Evolutionary conservation across 306 rosid species (phyloP).

Genomic region (Rosa lucieae): DNA sequence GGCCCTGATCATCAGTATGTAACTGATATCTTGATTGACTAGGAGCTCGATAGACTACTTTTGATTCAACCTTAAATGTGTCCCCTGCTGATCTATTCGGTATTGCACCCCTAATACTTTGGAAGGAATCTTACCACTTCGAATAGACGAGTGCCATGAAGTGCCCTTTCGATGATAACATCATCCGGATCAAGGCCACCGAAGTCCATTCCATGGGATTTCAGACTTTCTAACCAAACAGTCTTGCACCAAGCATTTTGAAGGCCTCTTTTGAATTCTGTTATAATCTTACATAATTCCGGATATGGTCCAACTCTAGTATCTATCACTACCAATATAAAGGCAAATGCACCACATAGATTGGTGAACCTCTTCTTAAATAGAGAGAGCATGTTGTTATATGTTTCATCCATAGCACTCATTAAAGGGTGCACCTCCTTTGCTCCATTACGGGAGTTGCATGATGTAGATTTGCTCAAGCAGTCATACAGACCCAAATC

Average conservation of each 20-base stretch:
- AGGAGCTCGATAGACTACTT: background rate
- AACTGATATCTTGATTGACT: background rate
- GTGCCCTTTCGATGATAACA: constrained; percentile 44
- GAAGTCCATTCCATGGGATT: constrained; percentile 8
- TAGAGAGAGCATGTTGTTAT: constrained; percentile 23
- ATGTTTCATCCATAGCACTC: constrained; percentile 17
- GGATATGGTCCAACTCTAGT: constrained; percentile 19
- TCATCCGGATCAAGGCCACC: constrained; percentile 40
- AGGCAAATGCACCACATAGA: constrained; percentile 19
- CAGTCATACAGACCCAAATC: constrained; percentile 17
- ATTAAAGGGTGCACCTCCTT: constrained; percentile 16
- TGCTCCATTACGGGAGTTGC: constrained; percentile 3
- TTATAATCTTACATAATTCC: constrained; percentile 17
- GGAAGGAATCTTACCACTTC: constrained; percentile 62
- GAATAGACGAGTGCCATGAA: constrained; percentile 60
- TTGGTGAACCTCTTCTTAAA: constrained; percentile 25
- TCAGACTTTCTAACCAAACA: constrained; percentile 62
- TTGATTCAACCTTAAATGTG: background rate
- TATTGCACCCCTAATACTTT: constrained; percentile 50
- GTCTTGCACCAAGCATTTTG: constrained; percentile 40
- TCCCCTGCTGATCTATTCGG: constrained; percentile 17
- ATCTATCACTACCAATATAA: constrained; percentile 38
- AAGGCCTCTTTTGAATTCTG: constrained; percentile 30
- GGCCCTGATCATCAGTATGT: background rate
- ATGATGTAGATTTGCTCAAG: constrained; percentile 28